Base-by-base conservation (phyloP, 1,139 yeast genomes). In the Hanseniaspora uvarum region DNA sequence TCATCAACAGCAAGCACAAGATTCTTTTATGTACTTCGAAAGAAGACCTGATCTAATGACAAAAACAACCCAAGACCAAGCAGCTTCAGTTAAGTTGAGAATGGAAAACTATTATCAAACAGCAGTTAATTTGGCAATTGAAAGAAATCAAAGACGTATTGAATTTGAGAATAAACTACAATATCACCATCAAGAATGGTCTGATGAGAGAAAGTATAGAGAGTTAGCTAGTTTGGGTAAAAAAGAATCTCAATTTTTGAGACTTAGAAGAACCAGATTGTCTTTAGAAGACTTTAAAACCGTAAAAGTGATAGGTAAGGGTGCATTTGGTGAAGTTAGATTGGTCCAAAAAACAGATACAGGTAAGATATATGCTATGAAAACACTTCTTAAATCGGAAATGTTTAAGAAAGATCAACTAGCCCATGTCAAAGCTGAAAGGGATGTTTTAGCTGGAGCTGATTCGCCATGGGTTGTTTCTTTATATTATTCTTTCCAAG, bases 391-490 rank as follows among this genome's bases (percentile, higher is more conserved):
- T 58, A 84, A 84, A 65, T 77, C 83, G 39, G 94, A 84, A 69
- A 84, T 84, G 94, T 83, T 82, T 66, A 83, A 83, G 63, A 83
- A 83, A 60, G 94, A 84, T 63, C 94, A 84, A 67, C 69, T 84
- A 58, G 92, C 92, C 0, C 94, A 84, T 64, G 94, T 84, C 33
- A 83, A 83, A 62, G 92, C 94, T 0, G 94, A 84, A 68, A 79
- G 94, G 69, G 94, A 84, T 70, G 89, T 84, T 37, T 72, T 84
- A 60, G 94, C 92, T 0, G 92, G 88, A 8, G 80, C 86, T 61
- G 88, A 84, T 66, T 83, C 92, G 8, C 92, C 92, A 6, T 84
- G 94, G 94, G 92, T 84, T 55, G 94, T 84, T 46, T 82, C 89
- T 0, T 70, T 84, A 58, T 83, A 82, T 64, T 84, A 84, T 65